Percentiles rank a stretch among this genome's conserved stretches.
These are phyloP conservation scores for Austropuccinia psidii DNA, from an alignment of 1,284 basidiomycete genomes.

Conservation along the genomic window DNA sequence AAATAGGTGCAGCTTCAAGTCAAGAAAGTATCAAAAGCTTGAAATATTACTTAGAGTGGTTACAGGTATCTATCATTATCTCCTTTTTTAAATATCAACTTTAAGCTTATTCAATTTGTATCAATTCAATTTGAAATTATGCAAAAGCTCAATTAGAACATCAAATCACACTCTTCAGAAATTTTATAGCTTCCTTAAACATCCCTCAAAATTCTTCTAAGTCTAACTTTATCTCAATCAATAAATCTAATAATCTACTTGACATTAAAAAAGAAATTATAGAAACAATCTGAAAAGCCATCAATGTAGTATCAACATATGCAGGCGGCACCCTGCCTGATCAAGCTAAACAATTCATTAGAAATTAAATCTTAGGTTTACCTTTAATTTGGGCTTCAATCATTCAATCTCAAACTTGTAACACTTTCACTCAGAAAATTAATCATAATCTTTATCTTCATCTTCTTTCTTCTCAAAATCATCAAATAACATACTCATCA, in stretches of 20 bases:
- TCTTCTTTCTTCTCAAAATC: too few species aligned
- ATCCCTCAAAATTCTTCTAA: slow-evolving; percentile 49
- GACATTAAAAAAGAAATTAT: slow-evolving; percentile 73
- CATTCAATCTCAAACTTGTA: too few species aligned
- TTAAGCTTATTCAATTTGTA: background rate
- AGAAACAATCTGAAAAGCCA: slow-evolving; percentile 74
- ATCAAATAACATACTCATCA: slow-evolving; percentile 42
- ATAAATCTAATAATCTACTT: slow-evolving; percentile 61
- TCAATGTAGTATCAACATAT: slow-evolving; percentile 76
- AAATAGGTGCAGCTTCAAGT: slow-evolving; percentile 74
- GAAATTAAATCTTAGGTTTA: slow-evolving; percentile 69
- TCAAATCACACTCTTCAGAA: slow-evolving; percentile 72
- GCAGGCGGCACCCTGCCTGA: slow-evolving; percentile 76
- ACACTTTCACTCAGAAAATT: too few species aligned
- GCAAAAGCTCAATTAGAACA: slow-evolving; percentile 79
- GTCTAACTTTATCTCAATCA: slow-evolving; percentile 51
- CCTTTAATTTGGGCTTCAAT: slow-evolving; percentile 68
- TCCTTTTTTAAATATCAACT: background rate
- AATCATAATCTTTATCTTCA: too few species aligned
- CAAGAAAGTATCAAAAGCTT: slow-evolving; percentile 80
- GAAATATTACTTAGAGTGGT: slow-evolving; percentile 78
- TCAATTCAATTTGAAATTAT: slow-evolving; percentile 56
- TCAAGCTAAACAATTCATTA: slow-evolving; percentile 66
- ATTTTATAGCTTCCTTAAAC: slow-evolving; percentile 67
- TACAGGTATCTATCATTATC: slow-evolving; percentile 61